Base-by-base conservation (phyloP, 108 stramenopile species). In the Skeletonema menzelii region DNA sequence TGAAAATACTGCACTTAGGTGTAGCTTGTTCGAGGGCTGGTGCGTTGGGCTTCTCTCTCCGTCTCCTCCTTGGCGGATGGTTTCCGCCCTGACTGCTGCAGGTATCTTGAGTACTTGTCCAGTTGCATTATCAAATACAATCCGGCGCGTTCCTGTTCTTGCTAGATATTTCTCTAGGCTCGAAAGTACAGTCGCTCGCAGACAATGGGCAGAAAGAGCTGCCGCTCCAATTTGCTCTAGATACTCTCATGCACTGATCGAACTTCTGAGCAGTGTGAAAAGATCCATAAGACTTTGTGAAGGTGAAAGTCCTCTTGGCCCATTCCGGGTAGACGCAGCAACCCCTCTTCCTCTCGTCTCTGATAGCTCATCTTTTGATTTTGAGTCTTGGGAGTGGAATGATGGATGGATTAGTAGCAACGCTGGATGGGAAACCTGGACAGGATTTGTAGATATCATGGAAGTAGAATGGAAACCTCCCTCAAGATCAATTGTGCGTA, bases 121-220 rank as follows among this genome's bases (percentile, higher is more conserved):
- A 27, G 14, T 32, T 27, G 87, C 87, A 14, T 71, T 91, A 10
- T 38, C 46, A 10, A 49, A 61, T 10, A 80, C 81, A 8, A 67
- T 86, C 8, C 67, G 75, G 11, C 72, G 76, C 2, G 72, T 65
- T 27, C 71, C 87, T 35, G 80, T 85, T 1, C 62, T 94, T 31
- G 70, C 80, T 27, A 65, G 75, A 8, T 91, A 82, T 30, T 83
- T 88, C 62, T 79, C 76, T 10, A 73, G 91, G 13, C 86, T 95
- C 34, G 70, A 78, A 53, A 82, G 76, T 55, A 88, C 83, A 6
- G 85, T 87, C 5, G 65, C 76, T 8, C 73, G 95, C 28, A 80
- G 95, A 22, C 56, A 85, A 32, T 95, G 95, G 95, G 88, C 91
- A 3, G 95, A 95, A 67, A 63, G 95, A 69, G 95, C 95, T 66